Base-by-base conservation (phyloP, 805 yeast genomes). In the Blastobotrys attinorum region DNA sequence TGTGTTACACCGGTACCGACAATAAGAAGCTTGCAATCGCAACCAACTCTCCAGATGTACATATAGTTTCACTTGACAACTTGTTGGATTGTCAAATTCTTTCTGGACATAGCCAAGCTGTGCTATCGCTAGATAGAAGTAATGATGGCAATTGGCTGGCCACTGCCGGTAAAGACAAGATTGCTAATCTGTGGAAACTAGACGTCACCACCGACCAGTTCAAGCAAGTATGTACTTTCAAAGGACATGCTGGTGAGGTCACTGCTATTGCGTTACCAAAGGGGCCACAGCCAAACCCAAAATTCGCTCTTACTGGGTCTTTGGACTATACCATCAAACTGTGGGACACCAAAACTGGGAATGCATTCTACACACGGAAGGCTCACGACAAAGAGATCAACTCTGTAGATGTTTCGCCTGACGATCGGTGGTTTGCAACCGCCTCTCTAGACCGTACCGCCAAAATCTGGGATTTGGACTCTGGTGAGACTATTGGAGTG, bases 341-440 rank as follows among this genome's bases (percentile, higher is more conserved):
- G 60, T 88, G 96, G 96, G 71, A 70, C 37, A 74, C 88, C 22
- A 41, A 52, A 31, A 44, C 45, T 1, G 50, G 47, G 2, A 72
- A 53, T 2, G 83, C 96, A 2, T 87, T 80, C 43, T 92, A 82
- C 62, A 92, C 98, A 0, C 78, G 96, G 69, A 78, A 89, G 57
- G 97, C 97, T 1, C 99, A 92, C 61, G 97, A 92, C 44, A 92
- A 90, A 61, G 96, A 92, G 62, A 92, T 92, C 47, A 94, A 92
- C 57, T 75, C 90, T 2, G 66, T 92, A 42, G 96, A 88, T 51
- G 70, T 92, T 3, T 74, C 97, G n/a, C 95, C 96, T 15, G 86
- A 88, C 57, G 94, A 90, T 62, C 82, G 81, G 50, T 70, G 73
- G 40, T 80, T 92, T 57, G 97, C 96, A 0, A 83, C 97, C 1